These are phyloP conservation scores for Leptosphaerulina australis DNA, from an alignment of 2,329 filamentous ascomycete genomes.

Conservation along the genomic window DNA sequence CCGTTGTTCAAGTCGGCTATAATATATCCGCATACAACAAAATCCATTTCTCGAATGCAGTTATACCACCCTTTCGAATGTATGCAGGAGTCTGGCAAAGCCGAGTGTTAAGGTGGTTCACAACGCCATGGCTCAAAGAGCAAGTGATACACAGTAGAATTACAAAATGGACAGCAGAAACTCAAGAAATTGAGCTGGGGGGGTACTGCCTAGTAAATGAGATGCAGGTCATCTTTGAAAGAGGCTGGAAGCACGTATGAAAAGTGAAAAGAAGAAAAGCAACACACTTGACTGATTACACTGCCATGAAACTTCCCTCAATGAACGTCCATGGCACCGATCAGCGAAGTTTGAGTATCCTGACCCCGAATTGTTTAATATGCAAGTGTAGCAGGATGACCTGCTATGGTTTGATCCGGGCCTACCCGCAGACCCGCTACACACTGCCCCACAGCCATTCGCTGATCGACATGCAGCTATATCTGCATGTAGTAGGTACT, in stretches of 20 bases:
- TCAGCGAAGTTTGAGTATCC: neutral
- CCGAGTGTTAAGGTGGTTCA: slow-evolving; percentile 18
- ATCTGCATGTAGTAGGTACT: slow-evolving; percentile 11
- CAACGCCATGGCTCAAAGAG: slow-evolving; percentile 20
- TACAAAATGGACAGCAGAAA: slow-evolving; percentile 16
- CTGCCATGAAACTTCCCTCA: too few relatives aligned
- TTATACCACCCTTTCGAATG: slow-evolving; percentile 19
- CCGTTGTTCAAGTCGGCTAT: slow-evolving; percentile 71
- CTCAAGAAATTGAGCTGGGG: slow-evolving; percentile 30
- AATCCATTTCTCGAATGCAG: slow-evolving; percentile 14
- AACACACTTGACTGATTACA: neutral
- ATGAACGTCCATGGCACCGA: neutral
- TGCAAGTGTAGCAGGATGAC: neutral
- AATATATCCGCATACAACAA: slow-evolving; percentile 46
- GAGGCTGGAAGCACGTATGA: slow-evolving; percentile 48
- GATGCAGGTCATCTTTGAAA: slow-evolving; percentile 47
- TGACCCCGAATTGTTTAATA: too few relatives aligned
- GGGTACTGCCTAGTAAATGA: slow-evolving; percentile 47
- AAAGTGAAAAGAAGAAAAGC: neutral
- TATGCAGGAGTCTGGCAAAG: slow-evolving; percentile 21
- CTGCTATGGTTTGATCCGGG: neutral
- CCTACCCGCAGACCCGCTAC: neutral
- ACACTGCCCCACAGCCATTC: slow-evolving; percentile 5
- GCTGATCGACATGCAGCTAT: slow-evolving; percentile 6
- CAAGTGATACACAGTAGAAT: slow-evolving; percentile 17